phyloP scores from a whole-genome alignment of 257 asterid genomes.

The Voacanga thouarsii region DNA sequence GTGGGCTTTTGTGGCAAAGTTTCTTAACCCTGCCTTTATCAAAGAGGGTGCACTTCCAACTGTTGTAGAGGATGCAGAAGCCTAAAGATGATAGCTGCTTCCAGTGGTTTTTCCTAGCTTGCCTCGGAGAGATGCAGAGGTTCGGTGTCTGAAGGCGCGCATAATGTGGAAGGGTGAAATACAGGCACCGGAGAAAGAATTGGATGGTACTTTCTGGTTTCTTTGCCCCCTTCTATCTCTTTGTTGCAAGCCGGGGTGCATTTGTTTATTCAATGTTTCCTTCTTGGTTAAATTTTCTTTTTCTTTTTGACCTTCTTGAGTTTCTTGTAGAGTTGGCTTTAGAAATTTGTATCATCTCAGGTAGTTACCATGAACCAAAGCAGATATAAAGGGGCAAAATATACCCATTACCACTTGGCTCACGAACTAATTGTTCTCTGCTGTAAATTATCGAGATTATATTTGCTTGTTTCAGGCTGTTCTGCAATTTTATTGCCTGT shows the following conservation, averaged over 20 bases:
- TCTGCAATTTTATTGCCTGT: slow-evolving; percentile 10
- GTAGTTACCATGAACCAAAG: slow-evolving; percentile 45
- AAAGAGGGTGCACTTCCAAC: slow-evolving; percentile 72
- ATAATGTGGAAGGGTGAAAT: slow-evolving; percentile 4
- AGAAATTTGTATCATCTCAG: slow-evolving; percentile 49
- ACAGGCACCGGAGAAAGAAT: slow-evolving; percentile 23
- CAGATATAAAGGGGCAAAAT: slow-evolving; percentile 31
- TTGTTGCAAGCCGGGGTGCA: slow-evolving; percentile 38
- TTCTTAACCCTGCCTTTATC: slow-evolving; percentile 77
- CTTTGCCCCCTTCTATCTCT: slow-evolving; percentile 44
- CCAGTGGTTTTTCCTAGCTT: slow-evolving; percentile 13
- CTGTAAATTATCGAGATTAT: slow-evolving; percentile 37
- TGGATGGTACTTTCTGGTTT: slow-evolving; percentile 27
- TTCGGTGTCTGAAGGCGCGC: slow-evolving; percentile 16
- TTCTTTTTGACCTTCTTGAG: slow-evolving; percentile 29
- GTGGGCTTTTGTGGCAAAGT: slow-evolving; percentile 94
- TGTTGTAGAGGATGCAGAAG: slow-evolving; percentile 68
- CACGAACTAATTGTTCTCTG: slow-evolving; percentile 32
- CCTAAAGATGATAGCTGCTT: slow-evolving; percentile 24
- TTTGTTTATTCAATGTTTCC: slow-evolving; percentile 58
- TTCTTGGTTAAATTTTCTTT: slow-evolving; percentile 45
- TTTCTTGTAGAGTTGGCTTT: slow-evolving; percentile 52
- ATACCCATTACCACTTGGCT: slow-evolving; percentile 28
- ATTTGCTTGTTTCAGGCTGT: slow-evolving; percentile 36
- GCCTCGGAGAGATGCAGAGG: slow-evolving; percentile 23